Percentiles rank a stretch among this genome's conserved stretches.
Conservation (phyloP, 2,329 filamentous ascomycete genomes). For the Myriangium duriaei region DNA sequence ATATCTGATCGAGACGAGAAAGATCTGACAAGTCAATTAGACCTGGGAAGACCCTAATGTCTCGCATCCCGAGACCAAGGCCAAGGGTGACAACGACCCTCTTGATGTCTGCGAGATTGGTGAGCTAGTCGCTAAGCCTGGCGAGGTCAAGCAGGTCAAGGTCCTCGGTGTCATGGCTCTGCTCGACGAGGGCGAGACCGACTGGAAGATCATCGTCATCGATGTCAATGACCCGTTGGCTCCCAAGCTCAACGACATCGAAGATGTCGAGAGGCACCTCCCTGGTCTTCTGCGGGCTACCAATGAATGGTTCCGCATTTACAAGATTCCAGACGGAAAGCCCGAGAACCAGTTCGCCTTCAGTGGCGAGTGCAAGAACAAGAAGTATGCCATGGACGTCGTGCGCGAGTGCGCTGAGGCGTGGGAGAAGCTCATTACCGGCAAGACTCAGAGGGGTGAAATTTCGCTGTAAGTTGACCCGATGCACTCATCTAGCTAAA, state of each 20-base stretch:
- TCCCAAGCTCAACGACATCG: conserved; percentile 91
- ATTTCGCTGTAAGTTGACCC: conserved; percentile 61
- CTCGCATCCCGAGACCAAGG: conserved; percentile 96
- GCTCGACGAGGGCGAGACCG: conserved; percentile 98
- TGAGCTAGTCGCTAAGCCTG: conserved; percentile 89
- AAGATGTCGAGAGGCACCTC: conserved; percentile 97
- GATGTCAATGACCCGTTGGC: conserved; percentile 96
- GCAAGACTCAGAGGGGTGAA: conserved; percentile 67
- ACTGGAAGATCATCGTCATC: conserved; percentile 99
- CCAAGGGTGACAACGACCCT: conserved; percentile 98
- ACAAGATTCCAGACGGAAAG: conserved; percentile 99
- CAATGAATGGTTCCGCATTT: conserved; percentile 99
- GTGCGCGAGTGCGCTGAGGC: conserved; percentile 92
- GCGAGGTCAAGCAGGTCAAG: conserved; percentile 99
- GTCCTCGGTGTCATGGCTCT: conserved; percentile 98
- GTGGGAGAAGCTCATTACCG: conserved; percentile 90
- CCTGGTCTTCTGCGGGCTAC: conserved; percentile 93
- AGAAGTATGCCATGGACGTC: conserved; percentile 94
- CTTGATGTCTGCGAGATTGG: conserved; percentile 99
- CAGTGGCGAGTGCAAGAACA: conserved; percentile 99
- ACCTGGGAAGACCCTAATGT: conserved; percentile 98
- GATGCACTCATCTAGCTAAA: neutral
- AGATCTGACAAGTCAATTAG: conserved; percentile 36
- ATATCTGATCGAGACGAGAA: neutral
- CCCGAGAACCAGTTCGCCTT: conserved; percentile 99